Base-by-base conservation (phyloP, 371 early-diverging fungal species). In the Saksenaea oblongispora region DNA sequence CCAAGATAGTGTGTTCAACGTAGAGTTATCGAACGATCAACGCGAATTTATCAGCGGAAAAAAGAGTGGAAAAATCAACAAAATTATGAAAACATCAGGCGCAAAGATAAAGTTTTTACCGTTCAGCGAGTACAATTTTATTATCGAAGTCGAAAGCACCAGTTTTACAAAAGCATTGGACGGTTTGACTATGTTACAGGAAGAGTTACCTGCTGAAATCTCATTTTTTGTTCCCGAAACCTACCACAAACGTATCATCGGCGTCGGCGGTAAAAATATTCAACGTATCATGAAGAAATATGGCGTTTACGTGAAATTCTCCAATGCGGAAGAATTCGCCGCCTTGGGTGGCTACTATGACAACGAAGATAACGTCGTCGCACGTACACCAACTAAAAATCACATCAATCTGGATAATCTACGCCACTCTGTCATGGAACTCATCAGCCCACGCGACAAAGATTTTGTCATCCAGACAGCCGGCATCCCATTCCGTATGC, bases 211-310 rank as follows among this genome's bases (percentile, higher is more conserved):
- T 1, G 93, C 93, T 0, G 93, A 93, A 63, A 87, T 92, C 41
- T 88, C 90, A 7, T 97, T 97, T 70, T 89, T 85, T 74, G 87
- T 97, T 8, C 93, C 95, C 54, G 95, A 95, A 69, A 78, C 87
- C 3, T 91, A 89, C 67, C 97, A 97, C 79, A 96, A 95, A 74
- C 88, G 95, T 22, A 94, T 97, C 64, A 97, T 97, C 65, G 97
- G 97, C 24, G 92, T 91, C 17, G 94, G 94, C 4, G 97, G 97
- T 64, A 95, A 94, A 71, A 93, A 94, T 75, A 96, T 97, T 61
- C 96, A 96, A 65, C 82, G 90, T 51, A 94, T 95, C 69, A 97
- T 97, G 98, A 97, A 95, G 62, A 91, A 93, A 65, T 94, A 89
- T 66, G 95, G 95, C 22, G 96, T 97, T 2, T 96, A 94, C 68